Percentiles rank a stretch among this genome's conserved stretches.
These are phyloP conservation scores for Claviceps africana DNA, from an alignment of 2,329 filamentous ascomycete species.

Conservation along the genomic window DNA sequence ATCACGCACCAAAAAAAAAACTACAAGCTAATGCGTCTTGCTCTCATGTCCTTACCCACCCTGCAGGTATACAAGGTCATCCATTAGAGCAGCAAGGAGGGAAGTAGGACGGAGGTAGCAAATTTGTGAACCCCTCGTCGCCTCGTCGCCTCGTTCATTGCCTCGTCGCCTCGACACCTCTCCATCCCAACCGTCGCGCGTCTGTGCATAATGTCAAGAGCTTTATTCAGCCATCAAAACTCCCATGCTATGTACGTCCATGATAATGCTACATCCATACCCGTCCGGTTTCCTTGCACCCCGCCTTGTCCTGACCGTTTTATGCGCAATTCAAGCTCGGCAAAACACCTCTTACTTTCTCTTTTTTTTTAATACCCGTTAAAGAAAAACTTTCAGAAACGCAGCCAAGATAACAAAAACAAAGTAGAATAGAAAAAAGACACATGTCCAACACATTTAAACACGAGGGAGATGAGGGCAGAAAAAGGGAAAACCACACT, in stretches of 20 bases:
- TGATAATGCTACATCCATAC: constrained; percentile 7
- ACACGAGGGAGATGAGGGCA: neutral
- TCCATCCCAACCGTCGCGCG: neutral
- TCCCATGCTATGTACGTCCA: constrained; percentile 7
- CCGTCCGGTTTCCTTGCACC: neutral
- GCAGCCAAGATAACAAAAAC: too few relatives aligned
- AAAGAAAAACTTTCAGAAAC: neutral
- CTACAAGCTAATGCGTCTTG: neutral
- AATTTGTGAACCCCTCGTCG: neutral
- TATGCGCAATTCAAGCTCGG: neutral
- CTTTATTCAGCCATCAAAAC: constrained; percentile 1
- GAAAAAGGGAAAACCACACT: constrained; percentile 7
- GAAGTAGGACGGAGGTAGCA: constrained; percentile 14
- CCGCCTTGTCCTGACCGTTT: neutral
- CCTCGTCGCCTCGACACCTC: neutral
- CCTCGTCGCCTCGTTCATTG: neutral
- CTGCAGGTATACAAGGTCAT: constrained; percentile 26
- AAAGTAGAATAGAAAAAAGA: neutral
- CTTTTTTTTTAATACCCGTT: neutral
- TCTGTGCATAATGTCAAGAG: neutral
- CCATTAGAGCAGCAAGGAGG: constrained; percentile 24
- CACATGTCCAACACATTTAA: neutral
- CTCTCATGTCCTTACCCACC: neutral
- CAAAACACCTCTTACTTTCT: neutral
- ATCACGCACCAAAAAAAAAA: neutral